Base-by-base conservation (phyloP, 2,329 filamentous ascomycete genomes). In the Sarocladiaceae sp. region DNA sequence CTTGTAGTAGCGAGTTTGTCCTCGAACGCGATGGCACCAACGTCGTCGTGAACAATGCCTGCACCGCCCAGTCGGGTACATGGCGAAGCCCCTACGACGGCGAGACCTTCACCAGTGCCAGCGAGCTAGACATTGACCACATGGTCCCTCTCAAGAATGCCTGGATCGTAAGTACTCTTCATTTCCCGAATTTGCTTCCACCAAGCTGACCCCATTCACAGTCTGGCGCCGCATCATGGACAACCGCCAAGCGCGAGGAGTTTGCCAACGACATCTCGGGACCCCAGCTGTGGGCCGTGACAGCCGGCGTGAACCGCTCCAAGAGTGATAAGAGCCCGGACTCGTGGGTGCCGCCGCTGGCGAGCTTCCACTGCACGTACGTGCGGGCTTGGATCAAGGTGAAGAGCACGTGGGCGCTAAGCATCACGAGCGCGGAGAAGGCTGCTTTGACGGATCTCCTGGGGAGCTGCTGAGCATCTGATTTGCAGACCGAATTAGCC, bases 61-160 rank as follows among this genome's bases (percentile, higher is more conserved):
- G 87, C 62, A 64, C 72, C 1, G 63, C 83, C 0, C 81, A 73
- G 0, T 78, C 76, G 3, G 87, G 88, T 4, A 70, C 67, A 0
- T 93, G 88, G 87, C 63, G 60, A 32, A 82, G 77, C 27, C 83
- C 84, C 0, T 93, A 85, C 58, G 87, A 91, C 55, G 85, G 85
- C 13, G 81, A 67, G 1, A 79, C 71, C 1, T 88, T 83, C 82
- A 83, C 78, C 0, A 67, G 69, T 1, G 76, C 85, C 1, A 75
- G 71, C 15, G 83, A 90, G 53, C 61, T 93, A 1, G 85, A 91
- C 53, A 91, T 93, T 48, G 88, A 93, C 60, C 88, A 93, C 60
- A 73, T 93, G 65, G 85, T 94, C 3, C 86, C 88, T 1, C 61
- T 94, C 48, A 82, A 83, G 58, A 88, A 90, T 56, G 85, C 86